Evolutionary conservation across 768 basidiomycete genomes (phyloP), one percentile per base, ranked within the genome.

Genomic region (Saitozyma sp.): DNA sequence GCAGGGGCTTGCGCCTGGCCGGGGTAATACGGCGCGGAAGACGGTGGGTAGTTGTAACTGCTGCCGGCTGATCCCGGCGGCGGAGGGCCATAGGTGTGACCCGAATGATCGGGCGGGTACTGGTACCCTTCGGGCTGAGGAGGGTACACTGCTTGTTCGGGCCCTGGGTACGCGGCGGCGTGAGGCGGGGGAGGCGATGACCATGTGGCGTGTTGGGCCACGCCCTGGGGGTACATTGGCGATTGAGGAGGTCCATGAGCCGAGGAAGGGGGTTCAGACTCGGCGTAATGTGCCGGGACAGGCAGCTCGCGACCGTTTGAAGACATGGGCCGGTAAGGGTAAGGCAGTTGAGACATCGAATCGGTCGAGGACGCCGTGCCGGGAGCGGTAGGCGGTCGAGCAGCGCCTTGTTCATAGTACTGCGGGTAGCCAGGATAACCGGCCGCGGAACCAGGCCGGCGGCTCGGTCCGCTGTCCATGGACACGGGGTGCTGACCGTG

Each of bases 261-360:
- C 14, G 74, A 67, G 1, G 63, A 60, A 39, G 74, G 74, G 16
- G 74, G 74, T 63, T 75, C 74, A 10, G 74, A 75, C 11, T 74
- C 75, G 46, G 72, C 66, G 53, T 76, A 76, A 41, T 76, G 75
- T 7, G 50, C 55, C 2, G 69, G 71, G 8, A 75, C 62, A 19
- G 73, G 73, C 41, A 72, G 52, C 14, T 75, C 73, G 7, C 73
- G 66, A n/a, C 73, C 73, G 43, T 69, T 66, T 1, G 68, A 62
- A n/a, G 74, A 76, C 65, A 76, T 71, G 6, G 74, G 70, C 55
- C 74, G 62, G 50, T 73, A 76, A 20, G 72, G 72, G 57, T 71
- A 76, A 8, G 67, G 69, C 19, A 73, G 39, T 43, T 68, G 71
- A 37, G 65, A 43, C 37, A 69, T 50, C 8, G 67, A 63, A 46